These are phyloP conservation scores for Hanseniaspora pseudoguilliermondii DNA, from an alignment of 805 yeast genomes.

Conservation along the genomic window DNA sequence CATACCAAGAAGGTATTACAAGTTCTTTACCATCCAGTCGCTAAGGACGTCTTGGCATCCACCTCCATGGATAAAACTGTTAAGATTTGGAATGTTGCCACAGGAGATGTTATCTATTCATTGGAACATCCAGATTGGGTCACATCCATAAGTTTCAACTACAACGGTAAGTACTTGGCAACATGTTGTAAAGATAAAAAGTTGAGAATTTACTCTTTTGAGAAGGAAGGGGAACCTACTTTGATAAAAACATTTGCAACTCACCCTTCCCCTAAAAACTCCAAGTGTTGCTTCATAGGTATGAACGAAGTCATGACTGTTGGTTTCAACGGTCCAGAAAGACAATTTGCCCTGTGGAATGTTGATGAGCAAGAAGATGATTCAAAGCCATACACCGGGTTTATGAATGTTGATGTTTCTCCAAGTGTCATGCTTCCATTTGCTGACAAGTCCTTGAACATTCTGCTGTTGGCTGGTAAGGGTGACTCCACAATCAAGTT, in stretches of 20 bases:
- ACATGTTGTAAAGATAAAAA: conserved; percentile 85
- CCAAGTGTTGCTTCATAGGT: conserved; percentile 85
- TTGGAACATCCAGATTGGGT: conserved; percentile 81
- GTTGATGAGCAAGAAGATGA: conserved; percentile 60
- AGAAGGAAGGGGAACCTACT: conserved; percentile 40
- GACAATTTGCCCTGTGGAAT: conserved; percentile 94
- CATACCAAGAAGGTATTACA: conserved; percentile 92
- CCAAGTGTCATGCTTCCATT: conserved; percentile 91
- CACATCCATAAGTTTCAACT: conserved; percentile 84
- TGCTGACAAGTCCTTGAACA: conserved; percentile 66
- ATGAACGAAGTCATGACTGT: conserved; percentile 76
- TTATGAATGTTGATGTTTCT: conserved; percentile 72
- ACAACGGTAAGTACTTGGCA: conserved; percentile 75
- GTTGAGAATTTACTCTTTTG: conserved; percentile 82
- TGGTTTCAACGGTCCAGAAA: conserved; percentile 84
- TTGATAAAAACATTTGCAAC: conserved; percentile 74
- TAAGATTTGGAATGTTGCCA: conserved; percentile 77
- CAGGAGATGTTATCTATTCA: conserved; percentile 57
- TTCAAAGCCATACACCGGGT: conserved; percentile 62
- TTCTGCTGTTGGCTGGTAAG: conserved; percentile 85
- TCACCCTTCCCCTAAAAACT: conserved; percentile 84
- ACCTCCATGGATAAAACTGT: conserved; percentile 83
- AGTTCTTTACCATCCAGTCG: conserved; percentile 78
- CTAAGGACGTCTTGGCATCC: conserved; percentile 74
- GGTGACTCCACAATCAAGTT: conserved; percentile 97